Base-by-base conservation (phyloP, 495 filamentous ascomycete genomes). In the Podospora conica region DNA sequence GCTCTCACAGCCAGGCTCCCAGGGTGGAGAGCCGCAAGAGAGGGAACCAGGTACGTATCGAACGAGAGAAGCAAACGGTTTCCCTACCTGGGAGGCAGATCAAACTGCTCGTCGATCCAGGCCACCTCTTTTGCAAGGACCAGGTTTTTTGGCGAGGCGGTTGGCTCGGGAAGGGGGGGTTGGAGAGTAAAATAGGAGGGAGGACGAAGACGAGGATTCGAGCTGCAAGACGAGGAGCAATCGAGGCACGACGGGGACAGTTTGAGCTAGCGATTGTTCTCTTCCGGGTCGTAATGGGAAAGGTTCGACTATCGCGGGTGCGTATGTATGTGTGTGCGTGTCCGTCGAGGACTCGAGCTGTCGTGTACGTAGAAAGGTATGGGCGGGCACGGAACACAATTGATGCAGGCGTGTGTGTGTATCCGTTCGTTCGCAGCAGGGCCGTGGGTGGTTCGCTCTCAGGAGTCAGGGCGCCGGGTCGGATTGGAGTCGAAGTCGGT, bases 201-300 rank as follows among this genome's bases (percentile, higher is more conserved):
- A 31, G 31, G 22, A 11, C 21, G 60, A 53, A 20, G 31, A 61
- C 28, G 59, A 33, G 20, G 21, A 29, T 61, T 22, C 9, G 28
- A 21, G 40, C n/a, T 24, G 22, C 27, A 31, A 60, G 58, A 25
- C 18, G 31, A 21, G 20, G 29, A 40, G 27, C 20, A 40, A 23
- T 33, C 27, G 58, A 61, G 24, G 33, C 60, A 33, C 60, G n/a
- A n/a, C 21, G 31, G 29, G 11, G 33, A 23, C 21, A 21, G 10
- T 25, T 53, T 20, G 61, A 54, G 23, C 61, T 63, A 63, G 61
- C 54, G 54, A 57, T 53, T 58, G 63, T 27, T 59, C 31, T 33
- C 18, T 48, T 31, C 23, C 33, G 53, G 60, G 57, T 48, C 61
- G 56, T 53, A 66, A 31, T 61, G 61, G 21, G 56, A 53, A 68